phyloP scores from a whole-genome alignment of 371 early-diverging fungal species.

The Neoconidiobolus thromboides region DNA sequence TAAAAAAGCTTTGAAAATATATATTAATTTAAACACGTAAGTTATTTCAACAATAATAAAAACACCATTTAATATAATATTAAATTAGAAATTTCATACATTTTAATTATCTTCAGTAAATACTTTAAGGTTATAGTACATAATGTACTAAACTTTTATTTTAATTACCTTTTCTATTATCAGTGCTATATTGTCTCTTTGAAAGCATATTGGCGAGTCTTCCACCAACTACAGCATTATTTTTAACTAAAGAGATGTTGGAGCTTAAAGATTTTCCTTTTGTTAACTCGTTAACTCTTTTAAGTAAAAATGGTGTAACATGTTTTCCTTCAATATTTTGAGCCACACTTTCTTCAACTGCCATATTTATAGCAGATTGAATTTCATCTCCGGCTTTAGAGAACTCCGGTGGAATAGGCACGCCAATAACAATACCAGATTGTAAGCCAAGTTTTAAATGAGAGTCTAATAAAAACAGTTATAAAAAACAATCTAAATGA shows the following conservation, averaged over 20 bases:
- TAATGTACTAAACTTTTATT: too few relatives aligned
- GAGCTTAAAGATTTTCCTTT: constrained; percentile 56
- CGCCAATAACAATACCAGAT: constrained; percentile 72
- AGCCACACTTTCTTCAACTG: constrained; percentile 43
- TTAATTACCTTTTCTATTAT: too few relatives aligned
- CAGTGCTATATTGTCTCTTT: not conserved
- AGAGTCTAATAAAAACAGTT: too few relatives aligned
- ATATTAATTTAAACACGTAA: too few relatives aligned
- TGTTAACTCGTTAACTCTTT: constrained; percentile 58
- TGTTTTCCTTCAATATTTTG: constrained; percentile 59
- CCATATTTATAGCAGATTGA: constrained; percentile 10
- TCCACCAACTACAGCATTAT: constrained; percentile 10
- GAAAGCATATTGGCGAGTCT: constrained; percentile 42
- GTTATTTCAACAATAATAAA: too few relatives aligned
- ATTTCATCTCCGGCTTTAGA: constrained; percentile 46
- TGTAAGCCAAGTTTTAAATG: constrained; percentile 31
- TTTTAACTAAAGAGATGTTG: constrained; percentile 22
- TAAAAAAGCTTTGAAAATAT: too few relatives aligned
- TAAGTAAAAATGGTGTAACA: constrained; percentile 75
- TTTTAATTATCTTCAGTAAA: too few relatives aligned
- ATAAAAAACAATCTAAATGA: too few relatives aligned
- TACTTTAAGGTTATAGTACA: too few relatives aligned
- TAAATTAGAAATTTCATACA: too few relatives aligned
- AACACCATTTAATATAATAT: too few relatives aligned
- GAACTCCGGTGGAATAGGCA: constrained; percentile 56